A percentile compares a stretch with the other conserved stretches of the same genome.
Evolutionary conservation across 305 asterid genomes (phyloP).

Genomic region (Caryopteris hybrid): DNA sequence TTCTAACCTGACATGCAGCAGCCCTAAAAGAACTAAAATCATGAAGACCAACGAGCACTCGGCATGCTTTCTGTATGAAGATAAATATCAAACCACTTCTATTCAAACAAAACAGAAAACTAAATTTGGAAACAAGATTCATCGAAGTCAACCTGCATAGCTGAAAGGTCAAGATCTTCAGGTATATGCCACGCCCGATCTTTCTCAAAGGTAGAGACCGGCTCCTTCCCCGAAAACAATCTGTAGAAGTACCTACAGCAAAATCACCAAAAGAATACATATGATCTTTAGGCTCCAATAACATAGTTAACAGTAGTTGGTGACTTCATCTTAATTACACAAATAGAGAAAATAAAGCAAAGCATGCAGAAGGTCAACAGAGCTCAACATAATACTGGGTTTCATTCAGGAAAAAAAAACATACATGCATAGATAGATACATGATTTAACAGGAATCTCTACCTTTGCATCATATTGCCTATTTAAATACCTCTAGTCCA

Average conservation of each 20-base stretch:
- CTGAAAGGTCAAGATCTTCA: conserved; percentile 59
- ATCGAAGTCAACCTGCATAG: conserved; percentile 67
- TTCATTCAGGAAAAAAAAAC: not conserved
- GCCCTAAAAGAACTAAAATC: conserved; percentile 96
- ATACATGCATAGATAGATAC: too few species aligned
- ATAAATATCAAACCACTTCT: conserved; percentile 14
- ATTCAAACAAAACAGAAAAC: not conserved
- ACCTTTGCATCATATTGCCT: not conserved
- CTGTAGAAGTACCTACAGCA: conserved; percentile 73
- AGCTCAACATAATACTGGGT: not conserved
- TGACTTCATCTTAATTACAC: conserved; percentile 2
- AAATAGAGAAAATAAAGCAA: not conserved
- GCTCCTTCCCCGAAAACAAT: conserved; percentile 60
- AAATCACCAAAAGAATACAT: conserved; percentile 18
- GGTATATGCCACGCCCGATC: conserved; percentile 89
- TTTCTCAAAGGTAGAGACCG: conserved; percentile 65
- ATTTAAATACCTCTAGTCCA: not conserved
- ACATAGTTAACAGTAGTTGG: not conserved
- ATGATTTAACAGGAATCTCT: not conserved
- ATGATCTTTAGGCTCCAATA: conserved; percentile 4
- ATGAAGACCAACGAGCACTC: conserved; percentile 71
- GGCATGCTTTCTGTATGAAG: conserved; percentile 73
- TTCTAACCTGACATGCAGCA: conserved; percentile 80
- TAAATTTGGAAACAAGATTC: not conserved
- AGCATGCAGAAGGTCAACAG: not conserved